Evolutionary conservation across 1,139 yeast genomes (phyloP), one percentile per base, ranked within the genome.

Genomic region (Schwanniomyces etchellsii): DNA sequence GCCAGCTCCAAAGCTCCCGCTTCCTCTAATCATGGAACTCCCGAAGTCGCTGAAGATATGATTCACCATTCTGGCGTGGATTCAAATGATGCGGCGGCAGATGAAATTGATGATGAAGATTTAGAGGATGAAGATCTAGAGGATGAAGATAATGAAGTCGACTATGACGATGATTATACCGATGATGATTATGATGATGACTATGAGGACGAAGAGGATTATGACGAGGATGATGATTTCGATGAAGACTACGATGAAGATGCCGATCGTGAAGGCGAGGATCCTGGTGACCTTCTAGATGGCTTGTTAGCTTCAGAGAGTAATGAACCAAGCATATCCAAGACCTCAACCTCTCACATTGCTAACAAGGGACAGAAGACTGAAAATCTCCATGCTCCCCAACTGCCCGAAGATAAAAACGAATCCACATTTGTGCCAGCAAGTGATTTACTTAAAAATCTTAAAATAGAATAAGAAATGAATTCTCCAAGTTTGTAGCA

Each of bases 81-180:
- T 10, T 47, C 48, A 11, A 44, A 42, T 11, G n/a, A n/a, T n/a
- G n/a, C n/a, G n/a, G n/a, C n/a, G 7, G 50, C 43, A 5, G 45
- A 48, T 17, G 60, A 56, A 10, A 55, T 48, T 10, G 55, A 52
- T n/a, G 52, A 52, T 13, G 52, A 50, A 43, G 50, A 48, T 3
- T 50, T 45, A 15, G 55, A 57, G n/a, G 47, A 45, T 2, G 45
- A 39, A 11, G 48, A 46, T 11, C 55, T 43, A 18, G 51, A 50
- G 2, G 52, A 48, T 22, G 53, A 47, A 18, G 52, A 49, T 9
- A 52, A 47, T 14, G 53, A 46, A 5, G 21, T n/a, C 11, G 28
- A 26, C 12, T 14, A 26, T 12, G 51, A 55, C 7, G 51, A 53
- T n/a, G 45, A 48, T 11, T 47, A 43, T 3, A 45, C 47, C 6